These are phyloP conservation scores for Phytopythium aichiense DNA, from an alignment of 352 stramenopile species.

Conservation along the genomic window DNA sequence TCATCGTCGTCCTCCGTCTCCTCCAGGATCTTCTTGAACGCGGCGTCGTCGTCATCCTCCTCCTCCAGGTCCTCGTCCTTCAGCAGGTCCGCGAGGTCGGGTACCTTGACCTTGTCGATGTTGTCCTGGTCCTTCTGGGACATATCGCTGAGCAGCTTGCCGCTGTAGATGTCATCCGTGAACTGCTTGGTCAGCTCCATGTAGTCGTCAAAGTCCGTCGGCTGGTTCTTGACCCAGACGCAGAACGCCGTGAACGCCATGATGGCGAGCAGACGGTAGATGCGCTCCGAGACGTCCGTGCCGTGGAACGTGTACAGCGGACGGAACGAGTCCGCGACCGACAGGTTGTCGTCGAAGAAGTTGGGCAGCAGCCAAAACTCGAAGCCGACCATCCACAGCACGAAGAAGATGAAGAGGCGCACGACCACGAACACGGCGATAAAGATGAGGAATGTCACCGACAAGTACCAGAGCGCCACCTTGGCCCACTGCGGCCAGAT, in stretches of 20 bases:
- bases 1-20: constrained; percentile 63
- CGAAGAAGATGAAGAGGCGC: constrained; percentile 94
- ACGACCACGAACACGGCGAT: constrained; percentile 96
- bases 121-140: constrained; percentile 97
- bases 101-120: constrained; percentile 95
- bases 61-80: constrained; percentile 84
- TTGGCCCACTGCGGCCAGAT: constrained; percentile 99
- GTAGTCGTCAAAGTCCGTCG: constrained; percentile 99
- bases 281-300: constrained; percentile 90
- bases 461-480: constrained; percentile 98
- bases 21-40: constrained; percentile 80
- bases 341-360: constrained; percentile 98
- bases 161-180: constrained; percentile 98
- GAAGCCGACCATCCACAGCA: constrained; percentile 93
- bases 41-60: constrained; percentile 53
- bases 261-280: constrained; percentile 93
- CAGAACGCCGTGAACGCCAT: constrained; percentile 94
- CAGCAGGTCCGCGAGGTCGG: constrained; percentile 80
- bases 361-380: constrained; percentile 99
- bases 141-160: constrained; percentile 97
- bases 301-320: constrained; percentile 89
- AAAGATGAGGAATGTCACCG: constrained; percentile 98
- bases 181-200: constrained; percentile 98
- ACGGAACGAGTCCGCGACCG: constrained; percentile 97
- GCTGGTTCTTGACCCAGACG: constrained; percentile 98